Evolutionary conservation across 2,329 filamentous ascomycete genomes (phyloP).

Genomic region (Alternaria brassicicola): DNA sequence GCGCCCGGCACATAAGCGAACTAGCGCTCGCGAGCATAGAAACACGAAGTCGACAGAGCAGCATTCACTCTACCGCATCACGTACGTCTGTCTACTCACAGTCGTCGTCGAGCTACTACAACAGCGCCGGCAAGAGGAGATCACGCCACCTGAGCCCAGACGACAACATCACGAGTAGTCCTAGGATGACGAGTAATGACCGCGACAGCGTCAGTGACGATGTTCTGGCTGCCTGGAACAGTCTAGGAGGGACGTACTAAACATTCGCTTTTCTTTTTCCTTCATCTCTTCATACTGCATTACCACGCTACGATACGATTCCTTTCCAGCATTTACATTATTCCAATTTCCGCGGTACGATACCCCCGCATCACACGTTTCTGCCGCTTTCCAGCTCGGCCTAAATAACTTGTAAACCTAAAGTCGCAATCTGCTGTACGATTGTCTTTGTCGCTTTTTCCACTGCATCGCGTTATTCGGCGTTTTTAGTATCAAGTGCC

Average conservation of each 20-base stretch:
- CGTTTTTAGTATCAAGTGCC: background rate
- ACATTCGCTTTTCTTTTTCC: background rate
- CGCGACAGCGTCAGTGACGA: conserved; percentile 54
- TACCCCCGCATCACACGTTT: background rate
- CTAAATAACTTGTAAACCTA: conserved; percentile 1
- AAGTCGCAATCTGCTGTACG: background rate
- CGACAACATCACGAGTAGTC: conserved; percentile 32
- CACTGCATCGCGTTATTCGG: background rate
- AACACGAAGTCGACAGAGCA: conserved; percentile 29
- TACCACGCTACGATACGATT: background rate
- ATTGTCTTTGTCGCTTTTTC: background rate
- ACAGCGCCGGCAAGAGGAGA: conserved; percentile 17
- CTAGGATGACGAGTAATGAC: conserved; percentile 16
- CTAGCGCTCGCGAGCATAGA: conserved; percentile 20
- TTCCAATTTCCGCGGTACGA: background rate
- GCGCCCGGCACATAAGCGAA: conserved; percentile 21
- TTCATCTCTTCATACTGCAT: background rate
- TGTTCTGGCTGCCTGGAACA: conserved; percentile 56
- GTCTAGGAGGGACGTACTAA: conserved; percentile 50
- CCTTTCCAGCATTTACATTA: background rate
- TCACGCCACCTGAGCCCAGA: conserved; percentile 29
- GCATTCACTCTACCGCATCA: conserved; percentile 23
- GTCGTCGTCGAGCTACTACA: conserved; percentile 8
- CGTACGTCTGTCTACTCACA: conserved; percentile 25
- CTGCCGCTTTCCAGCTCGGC: background rate